A percentile compares a stretch with the other conserved stretches of the same genome.
Evolutionary conservation across 768 basidiomycete genomes (phyloP).

Genomic region (Lentinula detonsa): DNA sequence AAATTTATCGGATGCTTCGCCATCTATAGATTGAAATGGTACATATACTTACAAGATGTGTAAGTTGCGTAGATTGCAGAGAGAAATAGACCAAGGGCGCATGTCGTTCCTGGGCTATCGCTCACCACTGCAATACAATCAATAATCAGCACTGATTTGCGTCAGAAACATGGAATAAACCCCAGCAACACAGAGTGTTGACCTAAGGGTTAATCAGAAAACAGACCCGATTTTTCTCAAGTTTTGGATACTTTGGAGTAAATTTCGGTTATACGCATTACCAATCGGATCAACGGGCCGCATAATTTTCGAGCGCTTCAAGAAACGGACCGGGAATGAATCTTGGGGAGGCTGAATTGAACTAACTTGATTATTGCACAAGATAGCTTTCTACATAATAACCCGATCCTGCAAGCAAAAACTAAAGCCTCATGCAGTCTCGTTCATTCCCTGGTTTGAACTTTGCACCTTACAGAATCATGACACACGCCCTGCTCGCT

Average conservation of each 20-base stretch:
- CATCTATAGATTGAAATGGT: constrained; percentile 70
- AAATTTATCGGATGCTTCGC: constrained; percentile 63
- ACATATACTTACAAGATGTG: constrained; percentile 56
- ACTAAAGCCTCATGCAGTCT: too few species aligned
- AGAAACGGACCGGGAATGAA: too few species aligned
- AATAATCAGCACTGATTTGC: constrained; percentile 1
- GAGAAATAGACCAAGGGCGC: constrained; percentile 18
- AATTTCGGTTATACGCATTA: neutral
- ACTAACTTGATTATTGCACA: too few species aligned
- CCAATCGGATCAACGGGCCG: neutral
- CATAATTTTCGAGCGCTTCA: too few species aligned
- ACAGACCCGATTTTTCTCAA: neutral
- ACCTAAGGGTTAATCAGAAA: constrained; percentile 1
- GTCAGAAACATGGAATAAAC: too few species aligned
- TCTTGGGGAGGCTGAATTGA: too few species aligned
- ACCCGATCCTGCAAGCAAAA: too few species aligned
- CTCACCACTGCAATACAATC: constrained; percentile 60
- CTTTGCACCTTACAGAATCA: too few species aligned
- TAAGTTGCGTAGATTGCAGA: constrained; percentile 1
- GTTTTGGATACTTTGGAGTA: neutral
- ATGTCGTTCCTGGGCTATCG: constrained; percentile 92
- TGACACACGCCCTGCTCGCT: too few species aligned
- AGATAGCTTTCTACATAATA: too few species aligned
- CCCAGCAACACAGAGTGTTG: too few species aligned
- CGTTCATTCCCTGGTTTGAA: too few species aligned